Evolutionary conservation across 768 basidiomycete genomes (phyloP), one percentile per base, ranked within the genome.

Genomic region (Pleurotus platypus): DNA sequence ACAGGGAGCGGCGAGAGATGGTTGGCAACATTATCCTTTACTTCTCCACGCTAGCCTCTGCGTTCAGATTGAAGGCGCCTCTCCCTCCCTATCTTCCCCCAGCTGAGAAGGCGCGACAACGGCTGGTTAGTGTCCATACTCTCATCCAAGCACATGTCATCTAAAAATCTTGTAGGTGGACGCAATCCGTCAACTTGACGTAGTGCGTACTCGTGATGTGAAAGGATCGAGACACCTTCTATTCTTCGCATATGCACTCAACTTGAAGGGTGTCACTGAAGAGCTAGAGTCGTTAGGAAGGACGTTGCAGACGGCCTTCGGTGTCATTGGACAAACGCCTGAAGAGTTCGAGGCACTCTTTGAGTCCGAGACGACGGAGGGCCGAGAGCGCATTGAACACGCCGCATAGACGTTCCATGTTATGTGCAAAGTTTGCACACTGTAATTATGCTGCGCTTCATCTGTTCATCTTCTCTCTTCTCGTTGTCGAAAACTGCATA

Each of bases 21-120:
- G 92, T 86, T 47, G 95, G 95, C 38, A 96, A 93, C 69, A 90
- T 98, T 59, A 89, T 98, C 57, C 81, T 99, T 8, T 93, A 87
- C 68, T 89, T 94, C 67, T 90, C 92, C 1, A 84, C 82, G 0
- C 77, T 95, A 27, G 84, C 91, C 3, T 83, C 89, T 1, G 87
- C 89, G 1, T 91, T 95, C 69, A 77, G 85, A 15, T 76, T 92
- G 42, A 96, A 96, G 66, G 86, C 92, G 4, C 97, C 97, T 1
- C 75, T 99, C n/a, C 94, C 97, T 0, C 94, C 97, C 0, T 98
- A 94, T 69, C 81, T 99, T 0, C 97, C 97, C 2, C 95, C 95
- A 0, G 96, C 90, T 0, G 94, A 96, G 67, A 80, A 86, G 61
- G 83, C 93, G 0, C 83, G 96, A 50, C 81, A 87, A 55, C 82